Evolutionary conservation across 345 rosid genomes (phyloP).

Genomic region (Eucalyptus rudis): DNA sequence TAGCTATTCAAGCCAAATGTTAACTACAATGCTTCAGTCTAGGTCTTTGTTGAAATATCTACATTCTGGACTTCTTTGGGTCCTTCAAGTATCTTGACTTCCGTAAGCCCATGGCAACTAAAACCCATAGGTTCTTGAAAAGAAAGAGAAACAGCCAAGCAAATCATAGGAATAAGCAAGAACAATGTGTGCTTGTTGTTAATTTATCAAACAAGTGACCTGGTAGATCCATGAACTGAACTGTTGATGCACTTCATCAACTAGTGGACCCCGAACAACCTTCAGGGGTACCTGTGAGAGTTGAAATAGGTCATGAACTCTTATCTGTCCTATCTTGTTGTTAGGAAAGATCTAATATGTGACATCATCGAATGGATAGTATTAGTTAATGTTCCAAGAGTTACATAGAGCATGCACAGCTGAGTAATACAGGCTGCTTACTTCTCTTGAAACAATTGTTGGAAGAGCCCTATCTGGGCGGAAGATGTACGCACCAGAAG

Average conservation of each 20-base stretch:
- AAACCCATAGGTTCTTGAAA: neutral
- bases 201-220: constrained; percentile 7
- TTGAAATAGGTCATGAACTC: neutral
- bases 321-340: neutral
- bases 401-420: neutral
- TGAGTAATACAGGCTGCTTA: constrained; percentile 2
- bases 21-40: neutral
- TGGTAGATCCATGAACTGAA: constrained; percentile 76
- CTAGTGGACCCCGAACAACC: constrained; percentile 45
- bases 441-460: constrained; percentile 31
- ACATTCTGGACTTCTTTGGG: neutral
- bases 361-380: neutral
- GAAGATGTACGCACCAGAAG: constrained; percentile 80
- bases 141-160: neutral
- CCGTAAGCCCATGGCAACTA: neutral
- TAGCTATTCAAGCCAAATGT: neutral
- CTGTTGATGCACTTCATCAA: constrained; percentile 78
- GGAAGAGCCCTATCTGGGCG: constrained; percentile 46
- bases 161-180: neutral
- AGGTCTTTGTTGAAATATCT: neutral
- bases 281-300: constrained; percentile 38
- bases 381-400: neutral
- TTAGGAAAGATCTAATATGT: neutral
- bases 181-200: neutral
- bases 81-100: neutral